Evolutionary conservation across 2,329 filamentous ascomycete genomes (phyloP).

Genomic region (Lachnellula subtilissima): DNA sequence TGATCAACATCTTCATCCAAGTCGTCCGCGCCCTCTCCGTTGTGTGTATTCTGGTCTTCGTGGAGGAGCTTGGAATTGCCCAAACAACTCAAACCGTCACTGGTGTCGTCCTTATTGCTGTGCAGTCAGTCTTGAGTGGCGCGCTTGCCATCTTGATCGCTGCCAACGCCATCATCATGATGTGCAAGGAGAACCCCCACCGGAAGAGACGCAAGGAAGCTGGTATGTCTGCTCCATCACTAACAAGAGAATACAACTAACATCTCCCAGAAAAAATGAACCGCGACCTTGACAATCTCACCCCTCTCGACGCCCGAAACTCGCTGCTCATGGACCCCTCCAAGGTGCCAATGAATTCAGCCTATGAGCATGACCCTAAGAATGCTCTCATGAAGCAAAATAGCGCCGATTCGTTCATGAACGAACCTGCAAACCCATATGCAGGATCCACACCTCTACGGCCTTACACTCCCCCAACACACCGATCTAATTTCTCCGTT

Average conservation of each 20-base stretch:
- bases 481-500: slow-evolving; percentile 4
- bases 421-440: slow-evolving; percentile 29
- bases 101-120: slow-evolving; percentile 86
- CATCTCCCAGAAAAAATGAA: slow-evolving; percentile 62
- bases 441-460: slow-evolving; percentile 20
- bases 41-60: slow-evolving; percentile 84
- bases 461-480: slow-evolving; percentile 13
- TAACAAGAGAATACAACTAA: slow-evolving; percentile 12
- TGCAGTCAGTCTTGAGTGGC: slow-evolving; percentile 80
- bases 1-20: slow-evolving; percentile 92
- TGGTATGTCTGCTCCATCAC: slow-evolving; percentile 55
- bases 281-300: slow-evolving; percentile 76
- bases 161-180: slow-evolving; percentile 81
- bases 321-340: slow-evolving; percentile 56
- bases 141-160: slow-evolving; percentile 80
- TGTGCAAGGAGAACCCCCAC: slow-evolving; percentile 85
- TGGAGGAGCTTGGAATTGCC: slow-evolving; percentile 83
- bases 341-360: slow-evolving; percentile 12
- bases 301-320: slow-evolving; percentile 80
- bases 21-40: slow-evolving; percentile 85
- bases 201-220: slow-evolving; percentile 82
- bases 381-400: slow-evolving; percentile 14
- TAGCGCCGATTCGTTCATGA: slow-evolving; percentile 23
- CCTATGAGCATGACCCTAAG: slow-evolving; percentile 23
- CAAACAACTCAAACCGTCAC: slow-evolving; percentile 93